Conservation (phyloP, 306 rosid genomes). For the Corylus americana region DNA sequence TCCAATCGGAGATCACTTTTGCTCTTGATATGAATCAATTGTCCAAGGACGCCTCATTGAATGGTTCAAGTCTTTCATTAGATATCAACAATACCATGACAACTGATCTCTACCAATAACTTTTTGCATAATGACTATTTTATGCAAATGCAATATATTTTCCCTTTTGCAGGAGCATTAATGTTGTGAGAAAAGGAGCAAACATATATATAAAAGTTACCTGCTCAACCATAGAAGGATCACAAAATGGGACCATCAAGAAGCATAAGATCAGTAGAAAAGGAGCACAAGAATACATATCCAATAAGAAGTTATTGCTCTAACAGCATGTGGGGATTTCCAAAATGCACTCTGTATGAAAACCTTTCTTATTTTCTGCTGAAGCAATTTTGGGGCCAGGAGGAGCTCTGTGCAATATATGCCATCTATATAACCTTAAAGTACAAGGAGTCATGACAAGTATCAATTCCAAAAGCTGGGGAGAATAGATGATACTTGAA, state of each 20-base stretch:
- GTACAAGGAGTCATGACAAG: too few relatives aligned
- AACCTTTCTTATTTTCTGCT: too few relatives aligned
- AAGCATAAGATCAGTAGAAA: background rate
- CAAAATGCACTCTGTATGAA: background rate
- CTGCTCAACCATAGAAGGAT: slow-evolving; percentile 39
- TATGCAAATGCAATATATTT: slow-evolving; percentile 70
- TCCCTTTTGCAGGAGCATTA: slow-evolving; percentile 69
- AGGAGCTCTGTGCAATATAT: too few relatives aligned
- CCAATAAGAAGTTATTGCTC: background rate
- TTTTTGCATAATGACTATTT: too few relatives aligned
- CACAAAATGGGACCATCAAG: background rate
- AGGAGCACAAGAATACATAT: background rate
- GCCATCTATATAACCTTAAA: too few relatives aligned
- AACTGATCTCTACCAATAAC: too few relatives aligned
- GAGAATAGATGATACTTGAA: background rate
- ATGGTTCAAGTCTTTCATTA: slow-evolving; percentile 86
- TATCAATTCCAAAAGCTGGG: background rate
- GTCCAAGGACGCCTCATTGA: slow-evolving; percentile 82
- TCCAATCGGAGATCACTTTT: slow-evolving; percentile 41
- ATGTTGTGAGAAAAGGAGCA: slow-evolving; percentile 94
- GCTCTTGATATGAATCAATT: slow-evolving; percentile 77
- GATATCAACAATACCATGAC: slow-evolving; percentile 57
- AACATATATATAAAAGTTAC: slow-evolving; percentile 70
- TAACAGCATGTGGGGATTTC: background rate
- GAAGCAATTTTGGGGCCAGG: too few relatives aligned